phyloP scores from a whole-genome alignment of 2,329 filamentous ascomycete genomes.

The Diaporthe sp. region DNA sequence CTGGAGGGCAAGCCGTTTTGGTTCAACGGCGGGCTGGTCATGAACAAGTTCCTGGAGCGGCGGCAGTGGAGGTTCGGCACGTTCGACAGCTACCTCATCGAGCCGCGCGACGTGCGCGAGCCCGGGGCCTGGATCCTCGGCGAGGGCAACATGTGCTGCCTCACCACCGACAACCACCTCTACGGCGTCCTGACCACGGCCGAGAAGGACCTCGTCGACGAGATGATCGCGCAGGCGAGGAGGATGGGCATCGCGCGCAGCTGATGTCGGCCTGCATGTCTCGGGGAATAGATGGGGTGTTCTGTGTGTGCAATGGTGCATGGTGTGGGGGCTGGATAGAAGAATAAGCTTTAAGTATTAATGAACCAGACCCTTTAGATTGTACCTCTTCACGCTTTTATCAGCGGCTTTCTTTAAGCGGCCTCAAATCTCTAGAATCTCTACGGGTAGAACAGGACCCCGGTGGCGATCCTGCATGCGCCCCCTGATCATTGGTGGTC shows the following conservation, averaged over 20 bases:
- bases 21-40: constrained; percentile 62
- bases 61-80: constrained; percentile 51
- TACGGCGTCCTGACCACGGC: constrained; percentile 44
- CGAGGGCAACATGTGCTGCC: constrained; percentile 52
- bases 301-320: neutral
- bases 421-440: neutral
- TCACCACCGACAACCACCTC: constrained; percentile 47
- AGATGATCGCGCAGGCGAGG: constrained; percentile 48
- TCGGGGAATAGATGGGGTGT: neutral
- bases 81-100: constrained; percentile 53
- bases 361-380: neutral
- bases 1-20: constrained; percentile 56
- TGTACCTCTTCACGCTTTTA: neutral
- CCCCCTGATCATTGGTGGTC: too few relatives aligned
- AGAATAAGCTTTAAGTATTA: neutral
- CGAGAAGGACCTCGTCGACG: constrained; percentile 47
- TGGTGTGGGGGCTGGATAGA: neutral
- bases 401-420: neutral
- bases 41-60: constrained; percentile 57
- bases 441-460: too few relatives aligned
- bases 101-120: constrained; percentile 46
- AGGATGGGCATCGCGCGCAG: constrained; percentile 35
- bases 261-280: neutral
- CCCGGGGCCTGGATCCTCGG: constrained; percentile 51
- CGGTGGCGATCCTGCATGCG: neutral